Evolutionary conservation across 2,329 filamentous ascomycete genomes (phyloP), one percentile per base, ranked within the genome.

Genomic region (Penicillium decumbens): DNA sequence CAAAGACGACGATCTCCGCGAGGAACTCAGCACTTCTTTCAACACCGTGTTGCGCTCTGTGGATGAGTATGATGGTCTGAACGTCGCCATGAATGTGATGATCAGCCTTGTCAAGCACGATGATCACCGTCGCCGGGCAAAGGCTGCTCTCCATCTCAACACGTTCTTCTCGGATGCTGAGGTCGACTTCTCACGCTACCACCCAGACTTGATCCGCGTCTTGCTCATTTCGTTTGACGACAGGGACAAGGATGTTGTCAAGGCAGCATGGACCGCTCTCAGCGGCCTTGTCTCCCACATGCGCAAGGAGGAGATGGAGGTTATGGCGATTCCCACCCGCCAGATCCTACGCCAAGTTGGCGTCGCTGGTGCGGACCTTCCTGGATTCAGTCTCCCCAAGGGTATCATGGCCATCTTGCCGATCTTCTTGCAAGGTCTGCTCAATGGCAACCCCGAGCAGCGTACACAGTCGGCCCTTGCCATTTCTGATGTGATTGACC

Each of bases 221-320:
- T 76, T 98, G 45, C 82, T 98, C 48, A 87, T 95, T 58, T 91
- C 89, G 0, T 98, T 98, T 65, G 90, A 93, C 63, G 93, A 98
- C 62, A 73, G 82, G 45, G 93, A 97, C 64, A 72, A 73, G 53
- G 83, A 85, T 20, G 92, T 97, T 3, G 87, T 97, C 63, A 95
- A 95, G 75, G 81, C 89, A 39, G 84, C 92, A 20, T 97, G 91
- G 91, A 79, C 83, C 47, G 92, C 91, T 5, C 80, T 98, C 51
- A 89, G 76, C 60, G 88, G 88, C 50, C 86, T 98, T 60, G 96
- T 91, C 40, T 91, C 91, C 68, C 86, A 84, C 61, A 80, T 98
- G 54, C 86, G 85, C 66, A 98, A 98, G 71, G 95, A 98, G 67
- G 92, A 97, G 72, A 97, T 98, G 93, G 95, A 98, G 66, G 84